Evolutionary conservation across 179 eudicot species (phyloP).

Genomic region (Heliamphora pulchella): DNA sequence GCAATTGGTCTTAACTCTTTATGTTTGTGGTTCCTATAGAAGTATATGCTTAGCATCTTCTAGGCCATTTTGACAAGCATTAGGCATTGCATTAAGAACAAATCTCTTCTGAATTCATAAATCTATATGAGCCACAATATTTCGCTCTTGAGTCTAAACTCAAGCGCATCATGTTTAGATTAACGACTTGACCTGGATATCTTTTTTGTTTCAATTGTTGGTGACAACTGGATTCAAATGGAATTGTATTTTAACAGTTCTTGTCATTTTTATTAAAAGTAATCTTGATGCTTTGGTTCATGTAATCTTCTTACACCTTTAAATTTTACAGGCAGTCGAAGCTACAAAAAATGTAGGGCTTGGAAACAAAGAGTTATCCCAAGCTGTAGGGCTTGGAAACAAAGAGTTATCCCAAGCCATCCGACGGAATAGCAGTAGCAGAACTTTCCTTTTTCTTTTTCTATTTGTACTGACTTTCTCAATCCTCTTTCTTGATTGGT

Average conservation of each 20-base stretch:
- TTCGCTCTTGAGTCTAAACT: background rate
- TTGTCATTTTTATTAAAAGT: background rate
- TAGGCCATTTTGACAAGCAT: background rate
- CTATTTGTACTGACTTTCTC: slow-evolving; percentile 66
- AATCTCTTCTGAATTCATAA: background rate
- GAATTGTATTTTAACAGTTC: background rate
- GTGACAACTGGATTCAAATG: background rate
- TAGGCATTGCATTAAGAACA: background rate
- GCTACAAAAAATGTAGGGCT: slow-evolving; percentile 79
- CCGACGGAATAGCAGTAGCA: slow-evolving; percentile 81
- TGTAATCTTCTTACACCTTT: background rate
- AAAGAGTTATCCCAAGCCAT: slow-evolving; percentile 82
- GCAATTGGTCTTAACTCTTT: no score
- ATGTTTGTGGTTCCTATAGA: no score
- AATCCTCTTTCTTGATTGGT: slow-evolving; percentile 81
- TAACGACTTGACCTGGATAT: background rate
- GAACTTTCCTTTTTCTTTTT: slow-evolving; percentile 78
- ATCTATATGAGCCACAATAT: background rate
- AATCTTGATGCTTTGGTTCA: background rate
- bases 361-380: slow-evolving; percentile 80
- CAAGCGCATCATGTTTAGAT: background rate
- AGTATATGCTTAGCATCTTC: background rate
- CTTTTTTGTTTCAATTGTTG: background rate
- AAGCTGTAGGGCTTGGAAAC: slow-evolving; percentile 90
- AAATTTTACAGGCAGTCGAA: slow-evolving; percentile 62